Evolutionary conservation across 345 rosid species (phyloP), one percentile per base, ranked within the genome.

Genomic region (Pseudoturritis turrita): DNA sequence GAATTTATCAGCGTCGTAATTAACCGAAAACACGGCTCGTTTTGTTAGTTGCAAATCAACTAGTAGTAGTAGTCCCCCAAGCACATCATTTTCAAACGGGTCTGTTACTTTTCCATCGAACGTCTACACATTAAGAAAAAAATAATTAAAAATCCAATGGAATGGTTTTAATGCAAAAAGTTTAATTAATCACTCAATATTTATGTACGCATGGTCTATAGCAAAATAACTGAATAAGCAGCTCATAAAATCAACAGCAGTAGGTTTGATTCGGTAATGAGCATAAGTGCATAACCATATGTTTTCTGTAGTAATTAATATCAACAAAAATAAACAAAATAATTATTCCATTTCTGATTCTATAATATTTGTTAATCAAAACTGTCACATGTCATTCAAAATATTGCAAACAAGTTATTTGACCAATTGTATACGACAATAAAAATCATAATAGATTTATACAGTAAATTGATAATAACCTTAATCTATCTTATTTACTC

Each of bases 31-130:
- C 53, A 74, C 72, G 61, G 67, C 66, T 47, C 44, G 36, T 56
- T 74, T 28, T 14, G 72, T 65, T 73, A 47, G 71, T 54, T 54
- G 57, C 50, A 72, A 73, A 64, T 73, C 65, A 64, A 55, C 41
- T 73, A 62, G 14, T 35, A 59, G 40, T 28, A 37, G 59, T 52
- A 63, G 2, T 36, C 26, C 26, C 44, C 19, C 10, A 8, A 33
- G 36, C 39, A 31, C 58, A 57, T 63, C 31, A 13, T 22, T 58
- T 66, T 65, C 67, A 66, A 19, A 46, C 19, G 21, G n/a, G 11
- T 57, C 28, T 58, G 61, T 66, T 74, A 37, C 67, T 66, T 74
- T 56, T 5, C 46, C 78, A 74, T 74, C 50, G 11, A 72, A 39
- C 49, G 2, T 72, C 77, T 43, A 23, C 7, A 29, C 54, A 62